Evolutionary conservation across 768 basidiomycete genomes (phyloP), one percentile per base, ranked within the genome.

Genomic region (Roridomyces roridus): DNA sequence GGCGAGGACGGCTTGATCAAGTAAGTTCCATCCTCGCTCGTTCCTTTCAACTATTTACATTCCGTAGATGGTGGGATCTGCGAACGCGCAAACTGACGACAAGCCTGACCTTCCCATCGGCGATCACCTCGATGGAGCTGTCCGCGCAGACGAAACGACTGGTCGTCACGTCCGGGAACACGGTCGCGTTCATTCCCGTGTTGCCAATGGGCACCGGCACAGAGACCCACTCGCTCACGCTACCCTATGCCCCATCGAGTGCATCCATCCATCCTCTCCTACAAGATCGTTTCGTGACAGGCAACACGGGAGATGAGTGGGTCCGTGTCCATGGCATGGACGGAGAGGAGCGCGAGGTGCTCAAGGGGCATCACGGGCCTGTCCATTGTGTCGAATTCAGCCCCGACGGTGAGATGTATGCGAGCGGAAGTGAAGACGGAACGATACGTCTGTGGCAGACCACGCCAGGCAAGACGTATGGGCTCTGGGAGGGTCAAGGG

Each of bases 381-480:
- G 96, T 98, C 17, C 94, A 96, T 66, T 93, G 92, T 51, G 89
- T 96, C 43, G 89, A 92, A 66, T 96, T 89, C 72, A 93, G 91
- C 68, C 96, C 96, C 0, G 96, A 98, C 70, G 96, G 96, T 21
- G 97, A 98, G 78, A 85, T 97, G 80, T 98, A 93, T 71, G 96
- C 96, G 31, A 95, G 92, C 67, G 97, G 96, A 46, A 96, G 93
- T 66, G 88, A 92, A 88, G 90, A 91, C 69, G 89, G 91, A 40
- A 98, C 96, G 5, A 96, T 98, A 67, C 87, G 96, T 41, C 77
- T 98, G 51, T 98, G 96, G 96, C 96, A 97, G 75, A 96, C 92
- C n/a, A 93, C 86, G 9, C 95, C 95, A 10, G 91, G 92, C 11
- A 96, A 92, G 72, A 82, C 85, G 8, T 98, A 98, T 66, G 96